A percentile compares a stretch with the other conserved stretches of the same genome.
Conservation (phyloP, 495 filamentous ascomycete genomes). For the Tuber aestivum region DNA sequence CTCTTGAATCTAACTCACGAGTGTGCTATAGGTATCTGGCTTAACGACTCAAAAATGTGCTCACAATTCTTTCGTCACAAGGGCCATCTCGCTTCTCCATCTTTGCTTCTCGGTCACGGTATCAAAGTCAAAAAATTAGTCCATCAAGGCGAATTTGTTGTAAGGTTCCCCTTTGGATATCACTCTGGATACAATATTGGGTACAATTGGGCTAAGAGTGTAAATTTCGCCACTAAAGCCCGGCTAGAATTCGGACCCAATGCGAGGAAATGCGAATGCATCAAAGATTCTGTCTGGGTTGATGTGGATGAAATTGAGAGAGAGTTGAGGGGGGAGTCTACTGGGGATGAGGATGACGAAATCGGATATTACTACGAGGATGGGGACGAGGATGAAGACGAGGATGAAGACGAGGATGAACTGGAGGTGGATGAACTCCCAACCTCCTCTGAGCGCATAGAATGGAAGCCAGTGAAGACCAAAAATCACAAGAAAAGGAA, state of each 20-base stretch:
- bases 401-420: too few relatives aligned
- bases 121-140: slow-evolving; percentile 93
- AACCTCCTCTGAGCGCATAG: slow-evolving; percentile 68
- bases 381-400: slow-evolving; percentile 61
- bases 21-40: slow-evolving; percentile 61
- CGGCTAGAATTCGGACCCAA: slow-evolving; percentile 93
- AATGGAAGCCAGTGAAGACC: slow-evolving; percentile 49
- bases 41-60: slow-evolving; percentile 91
- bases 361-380: slow-evolving; percentile 59
- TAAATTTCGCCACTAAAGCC: slow-evolving; percentile 92
- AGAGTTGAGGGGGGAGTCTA: slow-evolving; percentile 84
- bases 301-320: slow-evolving; percentile 92
- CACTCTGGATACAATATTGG: slow-evolving; percentile 97
- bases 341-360: slow-evolving; percentile 78
- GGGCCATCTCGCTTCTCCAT: slow-evolving; percentile 92
- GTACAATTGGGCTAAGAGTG: slow-evolving; percentile 98
- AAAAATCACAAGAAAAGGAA: slow-evolving; percentile 55
- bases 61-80: slow-evolving; percentile 97
- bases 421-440: slow-evolving; percentile 54
- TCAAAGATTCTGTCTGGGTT: slow-evolving; percentile 94
- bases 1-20: slow-evolving; percentile 11
- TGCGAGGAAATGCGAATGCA: slow-evolving; percentile 94
- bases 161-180: slow-evolving; percentile 97
- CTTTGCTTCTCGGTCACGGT: slow-evolving; percentile 75
- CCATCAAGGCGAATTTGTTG: slow-evolving; percentile 97